Evolutionary conservation across 2,329 filamentous ascomycete species (phyloP), one percentile per base, ranked within the genome.

Genomic region (Neopestalotiopsis clavispora): DNA sequence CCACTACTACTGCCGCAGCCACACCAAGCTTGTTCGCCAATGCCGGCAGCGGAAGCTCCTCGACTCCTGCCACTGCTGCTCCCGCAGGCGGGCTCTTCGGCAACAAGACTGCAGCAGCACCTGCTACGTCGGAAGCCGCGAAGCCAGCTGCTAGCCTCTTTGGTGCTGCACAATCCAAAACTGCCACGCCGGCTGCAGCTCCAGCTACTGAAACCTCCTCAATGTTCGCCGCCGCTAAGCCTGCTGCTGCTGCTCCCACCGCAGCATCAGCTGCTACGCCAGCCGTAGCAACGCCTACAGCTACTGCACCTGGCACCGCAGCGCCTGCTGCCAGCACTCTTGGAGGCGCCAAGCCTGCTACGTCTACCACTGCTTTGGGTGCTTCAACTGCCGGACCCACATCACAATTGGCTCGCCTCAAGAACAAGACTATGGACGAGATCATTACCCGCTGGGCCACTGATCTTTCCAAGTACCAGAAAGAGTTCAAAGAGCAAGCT

Each of bases 341-440:
- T 23, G 74, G 80, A 6, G 74, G 70, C 12, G 72, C 77, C 4
- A 79, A 83, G 67, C 72, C 80, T 42, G 68, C 79, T 20, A 73
- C 14, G 20, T n/a, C 38, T 23, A 10, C 76, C 23, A 64, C 72
- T 1, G 38, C 75, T 17, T 82, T 95, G 63, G 90, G 89, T 20
- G 89, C 91, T 34, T 97, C 94, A 1, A 97, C 93, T 3, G 86
- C 89, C 42, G 95, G 95, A 0, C 94, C 95, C 1, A 85, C 91
- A 2, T 95, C 96, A 17, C 91, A 94, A 68, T 90, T 97, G 75
- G 96, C 95, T 4, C 92, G 96, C 34, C 86, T 99, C 49, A 97
- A 97, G 85, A 97, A 98, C 81, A 98, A 97, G 84, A 97, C 95
- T 0, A 98, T 99, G 93, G 96, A 99, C 77, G 96, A 99, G 79